Evolutionary conservation across 371 early-diverging fungal genomes (phyloP), one percentile per base, ranked within the genome.

Genomic region (Batkoa obscura): DNA sequence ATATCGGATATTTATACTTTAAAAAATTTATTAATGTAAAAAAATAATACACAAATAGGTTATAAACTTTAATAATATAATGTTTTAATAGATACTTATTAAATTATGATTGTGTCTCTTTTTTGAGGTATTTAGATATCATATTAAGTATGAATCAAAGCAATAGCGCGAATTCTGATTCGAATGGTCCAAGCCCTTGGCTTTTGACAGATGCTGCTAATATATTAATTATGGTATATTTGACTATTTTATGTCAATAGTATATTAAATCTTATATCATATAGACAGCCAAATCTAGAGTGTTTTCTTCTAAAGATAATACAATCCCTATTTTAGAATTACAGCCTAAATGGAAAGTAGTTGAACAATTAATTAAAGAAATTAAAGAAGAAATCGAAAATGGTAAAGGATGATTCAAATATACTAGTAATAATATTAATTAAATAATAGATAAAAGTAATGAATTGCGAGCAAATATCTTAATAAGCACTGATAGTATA

Each of bases 281-380:
- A 35, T 35, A 45, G 1, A 37, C 3, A 50, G 49, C 38, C 45
- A n/a, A 1, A 13, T 13, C 9, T 13, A 57, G n/a, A 8, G 13
- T 10, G 51, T 36, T 4, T 54, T 37, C 57, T 4, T 23, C 36
- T 34, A 36, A 60, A 66, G 6, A 56, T 38, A 1, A 73, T 23
- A 72, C 84, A 42, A 68, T 73, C 48, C 78, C 88, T 0, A 76
- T 81, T 9, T 62, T 93, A 32, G 96, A 95, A 62, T 90, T 86
- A 47, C 81, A 81, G 31, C 96, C 96, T 1, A 96, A 96, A 65
- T 94, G 94, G 88, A 62, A 64, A n/a, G 69, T 81, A 1, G 56
- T 96, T 15, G 65, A 63, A 0, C 72, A 75, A 6, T 71, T 89
- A 0, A 61, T 95, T 48, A 61, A 75, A 17, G 92, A 93, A 56